phyloP scores from a whole-genome alignment of 1,139 yeast genomes.

The Hanseniaspora sp. region DNA sequence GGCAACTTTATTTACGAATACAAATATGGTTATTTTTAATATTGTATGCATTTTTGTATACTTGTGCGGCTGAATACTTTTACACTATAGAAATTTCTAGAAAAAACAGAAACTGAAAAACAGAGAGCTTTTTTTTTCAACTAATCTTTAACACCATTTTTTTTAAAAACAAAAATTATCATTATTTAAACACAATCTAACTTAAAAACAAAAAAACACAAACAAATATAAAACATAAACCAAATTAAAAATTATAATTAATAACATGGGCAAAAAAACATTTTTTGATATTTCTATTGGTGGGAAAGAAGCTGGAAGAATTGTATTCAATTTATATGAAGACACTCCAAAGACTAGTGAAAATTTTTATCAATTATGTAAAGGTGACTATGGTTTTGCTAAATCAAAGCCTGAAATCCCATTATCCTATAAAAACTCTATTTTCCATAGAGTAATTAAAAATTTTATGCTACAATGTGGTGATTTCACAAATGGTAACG shows the following conservation, averaged over 20 bases:
- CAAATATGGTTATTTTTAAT: no score
- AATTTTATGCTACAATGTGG: slow-evolving; percentile 95
- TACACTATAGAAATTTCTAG: no score
- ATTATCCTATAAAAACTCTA: slow-evolving; percentile 62
- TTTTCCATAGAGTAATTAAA: slow-evolving; percentile 86
- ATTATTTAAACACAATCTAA: no score
- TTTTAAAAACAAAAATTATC: no score
- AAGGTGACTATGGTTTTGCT: slow-evolving; percentile 76
- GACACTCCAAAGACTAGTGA: slow-evolving; percentile 93
- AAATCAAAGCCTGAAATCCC: slow-evolving; percentile 46
- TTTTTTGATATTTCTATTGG: slow-evolving; percentile 68
- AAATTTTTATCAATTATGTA: slow-evolving; percentile 79
- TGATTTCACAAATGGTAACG: slow-evolving; percentile 80
- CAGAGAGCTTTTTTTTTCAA: no score
- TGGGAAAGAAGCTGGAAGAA: slow-evolving; percentile 54
- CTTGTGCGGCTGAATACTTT: no score
- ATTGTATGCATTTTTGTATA: no score
- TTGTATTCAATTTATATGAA: slow-evolving; percentile 61
- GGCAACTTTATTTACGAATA: no score
- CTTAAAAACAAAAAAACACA: background rate
- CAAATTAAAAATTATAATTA: background rate
- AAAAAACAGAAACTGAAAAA: no score
- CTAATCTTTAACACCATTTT: no score
- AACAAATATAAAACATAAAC: background rate
- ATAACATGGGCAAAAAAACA: slow-evolving; percentile 34